Percentiles rank a stretch among this genome's conserved stretches.
Conservation (phyloP, 2,329 filamentous ascomycete genomes). For the Didymosphaeria variabile region DNA sequence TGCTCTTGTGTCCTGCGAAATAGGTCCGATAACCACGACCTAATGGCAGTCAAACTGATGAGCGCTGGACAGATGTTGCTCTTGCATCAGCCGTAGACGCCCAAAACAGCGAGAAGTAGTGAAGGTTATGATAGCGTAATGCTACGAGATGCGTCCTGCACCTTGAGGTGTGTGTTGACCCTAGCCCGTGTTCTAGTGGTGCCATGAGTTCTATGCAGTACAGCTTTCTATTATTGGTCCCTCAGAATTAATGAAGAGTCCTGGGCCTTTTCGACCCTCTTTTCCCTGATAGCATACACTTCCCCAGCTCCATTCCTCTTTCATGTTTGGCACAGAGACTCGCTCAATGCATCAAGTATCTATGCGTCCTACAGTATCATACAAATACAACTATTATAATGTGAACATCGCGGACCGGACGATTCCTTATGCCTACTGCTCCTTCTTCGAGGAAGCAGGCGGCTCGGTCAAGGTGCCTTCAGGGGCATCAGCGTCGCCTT, state of each 20-base stretch:
- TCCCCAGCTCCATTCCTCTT: not conserved
- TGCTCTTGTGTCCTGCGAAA: no score
- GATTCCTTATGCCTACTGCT: not conserved
- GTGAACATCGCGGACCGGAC: not conserved
- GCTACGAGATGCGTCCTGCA: no score
- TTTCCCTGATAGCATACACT: not conserved
- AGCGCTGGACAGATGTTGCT: no score
- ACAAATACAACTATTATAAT: constrained; percentile 7
- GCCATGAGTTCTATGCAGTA: not conserved
- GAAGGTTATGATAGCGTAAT: no score
- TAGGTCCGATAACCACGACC: no score
- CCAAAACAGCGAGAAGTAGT: no score
- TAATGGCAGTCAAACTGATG: no score
- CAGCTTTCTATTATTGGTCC: not conserved
- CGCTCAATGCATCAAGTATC: not conserved
- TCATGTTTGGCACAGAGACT: not conserved
- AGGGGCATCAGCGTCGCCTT: constrained; percentile 21
- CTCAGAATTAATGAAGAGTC: not conserved
- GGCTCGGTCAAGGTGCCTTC: constrained; percentile 25
- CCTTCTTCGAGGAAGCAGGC: constrained; percentile 7
- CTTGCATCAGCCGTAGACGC: no score
- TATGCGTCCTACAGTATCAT: not conserved
- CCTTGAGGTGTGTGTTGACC: no score
- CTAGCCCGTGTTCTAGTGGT: no score
- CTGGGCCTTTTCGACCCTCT: not conserved